These are phyloP conservation scores for Steccherinum ochraceum DNA, from an alignment of 768 basidiomycete species.

Conservation along the genomic window DNA sequence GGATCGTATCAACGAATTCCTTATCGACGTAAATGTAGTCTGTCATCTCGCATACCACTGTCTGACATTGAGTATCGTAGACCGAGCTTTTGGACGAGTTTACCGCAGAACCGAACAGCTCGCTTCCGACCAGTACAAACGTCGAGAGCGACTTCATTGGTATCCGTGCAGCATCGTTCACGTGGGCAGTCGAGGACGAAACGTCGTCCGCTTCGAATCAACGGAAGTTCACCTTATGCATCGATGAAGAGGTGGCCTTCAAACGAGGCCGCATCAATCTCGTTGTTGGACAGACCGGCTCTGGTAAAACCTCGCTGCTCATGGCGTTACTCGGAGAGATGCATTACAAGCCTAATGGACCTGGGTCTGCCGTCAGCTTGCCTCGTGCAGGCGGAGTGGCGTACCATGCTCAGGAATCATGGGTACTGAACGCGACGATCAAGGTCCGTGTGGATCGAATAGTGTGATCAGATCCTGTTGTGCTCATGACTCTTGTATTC, in stretches of 20 bases:
- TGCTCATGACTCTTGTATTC: background rate
- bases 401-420: slow-evolving; percentile 43
- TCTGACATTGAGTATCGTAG: slow-evolving; percentile 7
- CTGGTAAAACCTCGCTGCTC: slow-evolving; percentile 21
- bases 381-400: slow-evolving; percentile 40
- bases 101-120: background rate
- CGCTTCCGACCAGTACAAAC: background rate
- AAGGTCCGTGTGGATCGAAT: slow-evolving; percentile 14
- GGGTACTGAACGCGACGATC: slow-evolving; percentile 42
- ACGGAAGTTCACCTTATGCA: slow-evolving; percentile 10
- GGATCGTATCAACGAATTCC: slow-evolving; percentile 11
- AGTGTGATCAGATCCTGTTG: background rate
- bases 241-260: slow-evolving; percentile 19
- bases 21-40: slow-evolving; percentile 20
- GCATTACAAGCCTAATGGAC: slow-evolving; percentile 23
- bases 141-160: slow-evolving; percentile 15
- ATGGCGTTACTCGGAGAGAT: slow-evolving; percentile 25
- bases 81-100: slow-evolving; percentile 26
- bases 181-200: slow-evolving; percentile 21
- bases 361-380: slow-evolving; percentile 34
- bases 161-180: slow-evolving; percentile 23
- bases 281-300: slow-evolving; percentile 20
- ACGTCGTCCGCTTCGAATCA: slow-evolving; percentile 1
- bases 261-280: slow-evolving; percentile 16
- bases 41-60: background rate